A percentile compares a stretch with the other conserved stretches of the same genome.
Evolutionary conservation across 176 grass and related monocot genomes (phyloP).

Genomic region (Musa itinerans): DNA sequence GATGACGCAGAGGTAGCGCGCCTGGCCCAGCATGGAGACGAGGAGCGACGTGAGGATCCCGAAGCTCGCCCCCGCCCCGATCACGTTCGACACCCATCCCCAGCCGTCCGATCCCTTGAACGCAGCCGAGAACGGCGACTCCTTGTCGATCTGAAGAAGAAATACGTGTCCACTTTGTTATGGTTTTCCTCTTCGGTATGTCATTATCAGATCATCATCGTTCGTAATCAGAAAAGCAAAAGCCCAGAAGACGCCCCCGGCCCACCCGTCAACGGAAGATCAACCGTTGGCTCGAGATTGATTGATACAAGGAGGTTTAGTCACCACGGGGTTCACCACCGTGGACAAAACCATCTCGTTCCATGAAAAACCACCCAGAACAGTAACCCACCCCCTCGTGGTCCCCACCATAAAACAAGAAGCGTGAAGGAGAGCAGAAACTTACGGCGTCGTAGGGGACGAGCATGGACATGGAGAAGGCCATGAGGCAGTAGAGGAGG

Average conservation of each 20-base stretch:
- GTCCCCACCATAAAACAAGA: background rate
- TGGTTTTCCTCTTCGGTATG: too few species aligned
- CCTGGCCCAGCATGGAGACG: slow-evolving; percentile 92
- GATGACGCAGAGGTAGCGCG: slow-evolving; percentile 85
- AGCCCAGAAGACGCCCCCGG: too few species aligned
- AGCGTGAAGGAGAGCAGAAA: background rate
- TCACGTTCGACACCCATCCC: slow-evolving; percentile 80
- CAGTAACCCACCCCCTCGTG: background rate
- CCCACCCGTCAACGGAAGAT: too few species aligned
- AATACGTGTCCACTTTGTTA: background rate
- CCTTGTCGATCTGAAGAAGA: slow-evolving; percentile 55
- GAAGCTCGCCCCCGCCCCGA: slow-evolving; percentile 63
- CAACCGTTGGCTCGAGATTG: too few species aligned
- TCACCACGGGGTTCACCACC: too few species aligned
- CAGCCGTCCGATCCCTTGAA: slow-evolving; percentile 43
- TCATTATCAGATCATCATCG: too few species aligned
- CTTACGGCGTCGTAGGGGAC: slow-evolving; percentile 86
- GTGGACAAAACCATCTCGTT: too few species aligned
- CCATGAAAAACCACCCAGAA: too few species aligned
- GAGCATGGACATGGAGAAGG: slow-evolving; percentile 87
- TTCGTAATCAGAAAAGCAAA: too few species aligned
- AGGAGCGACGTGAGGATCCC: slow-evolving; percentile 88
- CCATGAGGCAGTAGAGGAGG: slow-evolving; percentile 97
- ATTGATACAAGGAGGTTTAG: too few species aligned
- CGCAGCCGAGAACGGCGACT: slow-evolving; percentile 78